Evolutionary conservation across 2,329 filamentous ascomycete genomes (phyloP).

Genomic region (Phaeosphaeriaceae sp.): DNA sequence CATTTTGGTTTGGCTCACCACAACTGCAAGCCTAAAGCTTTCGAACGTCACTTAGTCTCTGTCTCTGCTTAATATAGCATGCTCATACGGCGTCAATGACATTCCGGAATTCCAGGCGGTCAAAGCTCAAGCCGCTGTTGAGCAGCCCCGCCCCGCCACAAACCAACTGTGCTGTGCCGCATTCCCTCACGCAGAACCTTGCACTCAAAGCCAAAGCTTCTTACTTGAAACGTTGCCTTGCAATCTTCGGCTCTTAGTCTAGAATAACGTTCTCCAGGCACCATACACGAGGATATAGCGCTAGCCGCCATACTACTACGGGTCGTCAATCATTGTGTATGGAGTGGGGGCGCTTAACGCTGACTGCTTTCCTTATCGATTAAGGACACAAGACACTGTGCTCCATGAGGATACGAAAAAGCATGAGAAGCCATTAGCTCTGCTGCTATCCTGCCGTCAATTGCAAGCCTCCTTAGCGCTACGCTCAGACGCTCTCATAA

Average conservation of each 20-base stretch:
- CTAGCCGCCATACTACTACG: conserved; percentile 4
- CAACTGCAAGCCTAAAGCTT: not conserved
- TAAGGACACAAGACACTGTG: conserved; percentile 5
- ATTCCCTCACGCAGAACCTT: conserved; percentile 3
- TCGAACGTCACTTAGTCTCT: not conserved
- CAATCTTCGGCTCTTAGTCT: conserved; percentile 12
- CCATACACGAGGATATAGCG: conserved; percentile 12
- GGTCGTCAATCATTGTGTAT: not conserved
- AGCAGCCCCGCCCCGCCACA: conserved; percentile 7
- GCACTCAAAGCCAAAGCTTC: conserved; percentile 1
- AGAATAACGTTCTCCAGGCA: conserved; percentile 7
- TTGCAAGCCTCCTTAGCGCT: conserved; percentile 7
- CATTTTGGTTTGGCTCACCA: not conserved
- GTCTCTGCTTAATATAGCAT: not conserved
- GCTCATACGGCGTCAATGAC: not conserved
- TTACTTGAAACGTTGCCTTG: conserved; percentile 2
- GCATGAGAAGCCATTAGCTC: conserved; percentile 7
- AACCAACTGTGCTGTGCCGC: conserved; percentile 1
- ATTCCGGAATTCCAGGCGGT: not conserved
- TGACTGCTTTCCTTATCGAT: conserved; percentile 16
- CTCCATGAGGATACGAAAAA: not conserved
- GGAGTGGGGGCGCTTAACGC: conserved; percentile 5
- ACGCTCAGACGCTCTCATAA: not conserved
- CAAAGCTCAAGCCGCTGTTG: conserved; percentile 2
- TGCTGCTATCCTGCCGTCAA: conserved; percentile 16